Conservation (phyloP, 2,329 filamentous ascomycete genomes). For the Corniculantispora saksenae region DNA sequence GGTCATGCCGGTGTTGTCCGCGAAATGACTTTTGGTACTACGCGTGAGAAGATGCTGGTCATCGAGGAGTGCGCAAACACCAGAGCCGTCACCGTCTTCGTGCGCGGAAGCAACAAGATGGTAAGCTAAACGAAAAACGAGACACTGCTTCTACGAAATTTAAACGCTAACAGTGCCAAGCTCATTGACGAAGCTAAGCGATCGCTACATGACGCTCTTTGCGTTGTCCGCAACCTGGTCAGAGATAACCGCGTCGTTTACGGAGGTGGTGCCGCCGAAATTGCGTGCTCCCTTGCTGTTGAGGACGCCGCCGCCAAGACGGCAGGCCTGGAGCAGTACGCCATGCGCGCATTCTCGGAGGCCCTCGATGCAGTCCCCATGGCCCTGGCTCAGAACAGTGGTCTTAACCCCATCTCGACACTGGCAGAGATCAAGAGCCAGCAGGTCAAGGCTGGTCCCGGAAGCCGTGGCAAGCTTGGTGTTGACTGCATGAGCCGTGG, state of each 20-base stretch:
- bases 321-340: constrained; percentile 96
- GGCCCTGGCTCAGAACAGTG: constrained; percentile 96
- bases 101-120: constrained; percentile 99
- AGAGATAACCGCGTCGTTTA: constrained; percentile 97
- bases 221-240: constrained; percentile 95
- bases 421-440: constrained; percentile 93
- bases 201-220: constrained; percentile 94
- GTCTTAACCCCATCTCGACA: constrained; percentile 92
- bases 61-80: constrained; percentile 99
- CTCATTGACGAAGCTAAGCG: constrained; percentile 99
- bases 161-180: constrained; percentile 45
- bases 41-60: constrained; percentile 98
- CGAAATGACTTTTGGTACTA: constrained; percentile 96
- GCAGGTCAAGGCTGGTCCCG: constrained; percentile 74
- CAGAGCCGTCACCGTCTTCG: constrained; percentile 91
- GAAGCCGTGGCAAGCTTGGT: constrained; percentile 65
- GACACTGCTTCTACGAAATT: neutral
- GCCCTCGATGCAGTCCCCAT: constrained; percentile 92
- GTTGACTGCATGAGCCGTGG: constrained; percentile 98
- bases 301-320: constrained; percentile 95
- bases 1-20: constrained; percentile 86
- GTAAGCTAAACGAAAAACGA: constrained; percentile 48
- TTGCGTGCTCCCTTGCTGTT: constrained; percentile 93
- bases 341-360: constrained; percentile 96
- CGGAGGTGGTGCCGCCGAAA: constrained; percentile 93